Conservation (phyloP, 2,329 filamentous ascomycete genomes). For the Ampelomyces quisqualis region DNA sequence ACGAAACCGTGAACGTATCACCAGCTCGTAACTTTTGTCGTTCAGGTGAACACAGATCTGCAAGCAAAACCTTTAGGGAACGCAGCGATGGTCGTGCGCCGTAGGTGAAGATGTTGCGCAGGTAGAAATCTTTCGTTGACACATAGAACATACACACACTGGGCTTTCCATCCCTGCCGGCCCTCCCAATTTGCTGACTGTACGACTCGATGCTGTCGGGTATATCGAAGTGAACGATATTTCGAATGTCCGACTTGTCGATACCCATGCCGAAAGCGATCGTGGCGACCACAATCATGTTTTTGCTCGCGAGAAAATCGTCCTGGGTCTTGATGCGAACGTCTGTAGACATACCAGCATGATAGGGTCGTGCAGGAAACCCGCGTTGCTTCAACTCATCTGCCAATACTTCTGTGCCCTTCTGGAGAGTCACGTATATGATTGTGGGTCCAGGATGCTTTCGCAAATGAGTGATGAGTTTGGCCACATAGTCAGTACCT, state of each 20-base stretch:
- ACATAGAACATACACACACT: slow-evolving; percentile 62
- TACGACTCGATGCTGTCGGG: slow-evolving; percentile 96
- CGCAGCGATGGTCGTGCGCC: slow-evolving; percentile 59
- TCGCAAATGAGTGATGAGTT: slow-evolving; percentile 55
- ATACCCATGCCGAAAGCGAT: slow-evolving; percentile 99
- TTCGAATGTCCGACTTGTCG: slow-evolving; percentile 92
- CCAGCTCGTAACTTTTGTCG: slow-evolving; percentile 39
- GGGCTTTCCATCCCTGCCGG: slow-evolving; percentile 79
- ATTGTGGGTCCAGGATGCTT: slow-evolving; percentile 58
- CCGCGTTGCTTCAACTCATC: slow-evolving; percentile 61
- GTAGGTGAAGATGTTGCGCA: slow-evolving; percentile 61
- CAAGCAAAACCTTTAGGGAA: slow-evolving; percentile 53
- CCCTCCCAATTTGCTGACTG: slow-evolving; percentile 94
- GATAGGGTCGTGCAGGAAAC: slow-evolving; percentile 78
- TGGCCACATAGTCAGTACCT: slow-evolving; percentile 73
- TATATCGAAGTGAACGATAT: slow-evolving; percentile 87
- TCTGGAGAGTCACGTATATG: slow-evolving; percentile 62
- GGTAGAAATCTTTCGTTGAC: slow-evolving; percentile 58
- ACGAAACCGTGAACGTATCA: slow-evolving; percentile 51
- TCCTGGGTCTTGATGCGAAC: slow-evolving; percentile 71
- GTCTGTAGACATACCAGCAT: slow-evolving; percentile 69
- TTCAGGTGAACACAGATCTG: slow-evolving; percentile 52
- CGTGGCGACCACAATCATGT: slow-evolving; percentile 90
- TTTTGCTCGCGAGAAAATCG: slow-evolving; percentile 73
- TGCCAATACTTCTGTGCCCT: slow-evolving; percentile 63